A percentile compares a stretch with the other conserved stretches of the same genome.
Conservation (phyloP, 2,329 filamentous ascomycete species). For the Harringtonia lauricola region DNA sequence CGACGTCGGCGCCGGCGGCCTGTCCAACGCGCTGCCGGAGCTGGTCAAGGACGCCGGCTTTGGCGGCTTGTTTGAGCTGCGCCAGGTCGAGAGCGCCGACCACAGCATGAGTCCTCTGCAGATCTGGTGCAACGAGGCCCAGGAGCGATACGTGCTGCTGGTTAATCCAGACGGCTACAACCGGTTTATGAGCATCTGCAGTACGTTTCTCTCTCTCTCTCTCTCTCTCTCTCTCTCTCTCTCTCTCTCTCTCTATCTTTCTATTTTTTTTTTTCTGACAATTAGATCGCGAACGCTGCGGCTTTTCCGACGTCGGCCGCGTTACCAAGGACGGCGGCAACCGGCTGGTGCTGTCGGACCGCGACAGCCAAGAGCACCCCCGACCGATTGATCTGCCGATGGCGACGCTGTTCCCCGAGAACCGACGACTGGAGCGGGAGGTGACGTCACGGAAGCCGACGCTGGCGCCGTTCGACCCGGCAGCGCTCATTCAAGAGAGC, state of each 20-base stretch:
- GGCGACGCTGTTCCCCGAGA: conserved; percentile 78
- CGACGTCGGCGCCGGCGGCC: conserved; percentile 88
- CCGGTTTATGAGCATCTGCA: conserved; percentile 56
- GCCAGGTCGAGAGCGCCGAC: conserved; percentile 85
- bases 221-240: neutral
- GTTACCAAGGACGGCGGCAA: conserved; percentile 56
- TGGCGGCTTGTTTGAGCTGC: conserved; percentile 86
- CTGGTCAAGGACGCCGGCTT: conserved; percentile 85
- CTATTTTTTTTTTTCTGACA: conserved; percentile 15
- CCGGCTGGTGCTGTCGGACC: conserved; percentile 69
- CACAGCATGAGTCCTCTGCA: conserved; percentile 88
- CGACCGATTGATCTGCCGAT: conserved; percentile 83
- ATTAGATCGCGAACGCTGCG: conserved; percentile 69
- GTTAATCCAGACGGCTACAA: conserved; percentile 74
- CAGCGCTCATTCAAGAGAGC: conserved; percentile 51
- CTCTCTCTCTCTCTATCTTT: conserved; percentile 9
- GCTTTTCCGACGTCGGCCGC: conserved; percentile 81
- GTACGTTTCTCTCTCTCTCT: conserved; percentile 21
- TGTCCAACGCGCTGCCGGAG: conserved; percentile 67
- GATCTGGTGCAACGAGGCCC: conserved; percentile 96
- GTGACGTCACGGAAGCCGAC: conserved; percentile 59
- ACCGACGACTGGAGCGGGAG: conserved; percentile 66
- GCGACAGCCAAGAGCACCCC: conserved; percentile 63
- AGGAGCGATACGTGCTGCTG: conserved; percentile 90
- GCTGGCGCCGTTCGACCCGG: conserved; percentile 62